phyloP scores from a whole-genome alignment of 2,329 filamentous ascomycete genomes.

The Emergomyces orientalis region DNA sequence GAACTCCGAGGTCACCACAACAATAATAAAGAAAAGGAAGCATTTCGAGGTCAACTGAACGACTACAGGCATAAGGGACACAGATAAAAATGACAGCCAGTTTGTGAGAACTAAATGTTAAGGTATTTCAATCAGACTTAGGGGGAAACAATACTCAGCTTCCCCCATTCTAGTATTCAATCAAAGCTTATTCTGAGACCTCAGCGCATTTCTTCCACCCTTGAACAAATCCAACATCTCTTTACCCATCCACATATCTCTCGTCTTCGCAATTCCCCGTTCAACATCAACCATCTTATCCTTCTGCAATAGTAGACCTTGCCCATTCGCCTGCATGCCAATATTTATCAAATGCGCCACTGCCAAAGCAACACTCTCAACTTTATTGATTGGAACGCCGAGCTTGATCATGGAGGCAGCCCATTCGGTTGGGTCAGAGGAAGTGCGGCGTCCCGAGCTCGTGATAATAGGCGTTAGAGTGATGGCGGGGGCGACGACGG shows the following conservation, averaged over 20 bases:
- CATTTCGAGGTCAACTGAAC: neutral
- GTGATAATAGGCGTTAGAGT: constrained; percentile 40
- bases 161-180: too few relatives aligned
- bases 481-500: constrained; percentile 42
- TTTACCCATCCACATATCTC: constrained; percentile 41
- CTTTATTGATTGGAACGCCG: constrained; percentile 42
- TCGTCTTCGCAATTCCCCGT: constrained; percentile 37
- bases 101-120: neutral
- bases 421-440: constrained; percentile 31
- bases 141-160: too few relatives aligned
- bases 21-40: too few relatives aligned
- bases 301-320: constrained; percentile 39
- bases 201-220: constrained; percentile 30
- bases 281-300: constrained; percentile 39
- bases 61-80: neutral
- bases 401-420: constrained; percentile 35
- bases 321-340: constrained; percentile 37
- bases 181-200: constrained; percentile 22
- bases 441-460: constrained; percentile 21
- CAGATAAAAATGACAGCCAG: neutral
- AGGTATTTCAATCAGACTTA: too few relatives aligned
- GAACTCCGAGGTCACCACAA: too few relatives aligned
- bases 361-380: constrained; percentile 36
- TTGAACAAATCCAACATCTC: constrained; percentile 44
- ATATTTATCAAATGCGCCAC: constrained; percentile 40